These are phyloP conservation scores for Strigomonas culicis DNA, from an alignment of 208 protist genomes.

Conservation along the genomic window DNA sequence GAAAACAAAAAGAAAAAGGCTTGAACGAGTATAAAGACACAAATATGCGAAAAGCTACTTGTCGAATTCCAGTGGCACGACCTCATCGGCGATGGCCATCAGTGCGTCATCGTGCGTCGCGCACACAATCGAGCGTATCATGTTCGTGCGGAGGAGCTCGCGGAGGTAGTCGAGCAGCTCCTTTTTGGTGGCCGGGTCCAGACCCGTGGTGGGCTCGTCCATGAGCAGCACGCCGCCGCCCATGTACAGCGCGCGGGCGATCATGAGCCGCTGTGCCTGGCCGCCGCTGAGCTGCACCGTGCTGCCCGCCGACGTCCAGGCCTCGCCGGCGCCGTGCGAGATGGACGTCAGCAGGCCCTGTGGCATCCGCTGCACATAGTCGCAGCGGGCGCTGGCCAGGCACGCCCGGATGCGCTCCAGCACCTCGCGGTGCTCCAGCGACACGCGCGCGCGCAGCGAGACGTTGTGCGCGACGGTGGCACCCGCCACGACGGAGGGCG, in stretches of 20 bases:
- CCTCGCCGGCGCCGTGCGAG: constrained; percentile 21
- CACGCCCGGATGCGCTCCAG: constrained; percentile 33
- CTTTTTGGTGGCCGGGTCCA: constrained; percentile 47
- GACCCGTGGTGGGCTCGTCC: constrained; percentile 73
- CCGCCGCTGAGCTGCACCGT: constrained; percentile 61
- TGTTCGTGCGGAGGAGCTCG: constrained; percentile 32
- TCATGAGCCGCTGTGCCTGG: constrained; percentile 71
- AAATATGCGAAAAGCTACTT: background rate
- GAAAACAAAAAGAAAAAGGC: background rate
- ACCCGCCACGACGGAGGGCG: constrained; percentile 50
- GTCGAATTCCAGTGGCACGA: constrained; percentile 25
- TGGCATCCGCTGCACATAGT: constrained; percentile 58
- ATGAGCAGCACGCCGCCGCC: constrained; percentile 47
- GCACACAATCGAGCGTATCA: constrained; percentile 47
- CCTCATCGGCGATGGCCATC: constrained; percentile 48
- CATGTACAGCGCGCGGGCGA: constrained; percentile 71
- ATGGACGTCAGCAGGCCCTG: constrained; percentile 62
- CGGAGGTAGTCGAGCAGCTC: constrained; percentile 43
- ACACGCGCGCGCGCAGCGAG: constrained; percentile 50
- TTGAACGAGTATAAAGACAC: background rate
- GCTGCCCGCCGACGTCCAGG: constrained; percentile 15
- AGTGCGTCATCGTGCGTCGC: constrained; percentile 62
- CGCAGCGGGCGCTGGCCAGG: constrained; percentile 43
- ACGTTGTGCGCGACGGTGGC: constrained; percentile 82
- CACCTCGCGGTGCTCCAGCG: constrained; percentile 35